Base-by-base conservation (phyloP, 768 basidiomycete genomes). In the Kwoniella mangroviensis region DNA sequence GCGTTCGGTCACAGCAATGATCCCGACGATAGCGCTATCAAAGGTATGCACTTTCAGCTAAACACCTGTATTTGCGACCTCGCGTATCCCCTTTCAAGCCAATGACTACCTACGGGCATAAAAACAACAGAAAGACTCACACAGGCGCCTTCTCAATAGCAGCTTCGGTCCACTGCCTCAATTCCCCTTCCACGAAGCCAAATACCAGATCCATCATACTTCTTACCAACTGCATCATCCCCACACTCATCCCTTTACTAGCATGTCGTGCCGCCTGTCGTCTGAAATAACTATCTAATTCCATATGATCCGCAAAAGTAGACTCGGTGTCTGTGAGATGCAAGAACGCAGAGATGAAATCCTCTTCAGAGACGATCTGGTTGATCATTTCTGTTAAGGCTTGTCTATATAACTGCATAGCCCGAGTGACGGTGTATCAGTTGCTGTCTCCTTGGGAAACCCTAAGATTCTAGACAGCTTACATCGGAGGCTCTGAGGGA, bases 251-350 rank as follows among this genome's bases (percentile, higher is more conserved):
- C 4, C 34, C 89, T 40, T 69, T 71, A 1, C 59, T 88, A 28
- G 86, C 87, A 61, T 88, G 85, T 28, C 92, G 86, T 6, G 90
- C 86, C n/a, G 96, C 96, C 79, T 98, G 93, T 58, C 96, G 86
- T 26, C 93, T 87, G 85, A 97, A 97, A 83, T 97, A 98, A 70
- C 89, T 93, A 80, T 98, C 96, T 69, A 98, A 85, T 55, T 89
- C 89, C 89, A 93, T 92, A 75, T 96, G 94, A 84, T 98, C 96
- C 15, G 96, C 96, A 82, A 94, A 98, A 0, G 96, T 97, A 15
- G 94, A 86, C 19, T 89, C 89, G 22, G 89, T 88, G 70, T 95
- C 91, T 72, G 93, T 93, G 80, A 97, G 91, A 79, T 94, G 94
- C 58, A 98, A 85, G 83, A 98, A 98, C 76, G 94, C 92, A 10